phyloP scores from a whole-genome alignment of 495 filamentous ascomycete genomes.

The Extremus antarcticus region DNA sequence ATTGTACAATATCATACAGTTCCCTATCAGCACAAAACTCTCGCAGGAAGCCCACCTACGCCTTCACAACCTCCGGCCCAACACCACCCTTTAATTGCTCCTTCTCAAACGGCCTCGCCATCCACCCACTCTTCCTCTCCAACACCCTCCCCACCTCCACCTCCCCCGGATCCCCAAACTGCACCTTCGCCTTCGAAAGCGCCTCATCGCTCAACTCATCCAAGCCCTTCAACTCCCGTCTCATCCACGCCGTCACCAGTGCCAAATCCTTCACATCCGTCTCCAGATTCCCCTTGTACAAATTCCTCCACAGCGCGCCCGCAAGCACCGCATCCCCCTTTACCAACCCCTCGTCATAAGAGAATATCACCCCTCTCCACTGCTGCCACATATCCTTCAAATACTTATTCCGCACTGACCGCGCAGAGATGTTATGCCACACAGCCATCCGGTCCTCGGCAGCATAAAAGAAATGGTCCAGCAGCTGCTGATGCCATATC shows the following conservation, averaged over 20 bases:
- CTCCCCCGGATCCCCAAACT: slow-evolving; percentile 31
- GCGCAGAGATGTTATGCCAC: slow-evolving; percentile 55
- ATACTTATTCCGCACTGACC: slow-evolving; percentile 64
- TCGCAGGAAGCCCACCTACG: not conserved
- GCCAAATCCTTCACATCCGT: slow-evolving; percentile 63
- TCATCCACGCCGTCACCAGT: slow-evolving; percentile 67
- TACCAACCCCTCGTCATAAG: slow-evolving; percentile 78
- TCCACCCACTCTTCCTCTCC: slow-evolving; percentile 33
- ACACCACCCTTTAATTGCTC: slow-evolving; percentile 13
- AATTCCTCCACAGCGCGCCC: slow-evolving; percentile 83
- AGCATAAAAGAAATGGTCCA: slow-evolving; percentile 89
- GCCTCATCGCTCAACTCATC: slow-evolving; percentile 52
- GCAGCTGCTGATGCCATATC: slow-evolving; percentile 62
- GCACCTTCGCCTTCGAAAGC: slow-evolving; percentile 27
- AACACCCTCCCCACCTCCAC: slow-evolving; percentile 26
- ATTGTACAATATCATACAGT: too few relatives aligned
- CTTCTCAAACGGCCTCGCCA: slow-evolving; percentile 30
- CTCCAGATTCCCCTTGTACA: slow-evolving; percentile 66
- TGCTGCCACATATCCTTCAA: slow-evolving; percentile 86
- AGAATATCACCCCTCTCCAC: slow-evolving; percentile 73
- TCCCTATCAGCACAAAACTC: too few relatives aligned
- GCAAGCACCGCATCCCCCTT: slow-evolving; percentile 79
- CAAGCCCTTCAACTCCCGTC: slow-evolving; percentile 51
- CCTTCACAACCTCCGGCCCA: not conserved
- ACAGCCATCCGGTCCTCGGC: slow-evolving; percentile 78